phyloP scores from a whole-genome alignment of 2,329 filamentous ascomycete species.

The Talaromyces sp. region DNA sequence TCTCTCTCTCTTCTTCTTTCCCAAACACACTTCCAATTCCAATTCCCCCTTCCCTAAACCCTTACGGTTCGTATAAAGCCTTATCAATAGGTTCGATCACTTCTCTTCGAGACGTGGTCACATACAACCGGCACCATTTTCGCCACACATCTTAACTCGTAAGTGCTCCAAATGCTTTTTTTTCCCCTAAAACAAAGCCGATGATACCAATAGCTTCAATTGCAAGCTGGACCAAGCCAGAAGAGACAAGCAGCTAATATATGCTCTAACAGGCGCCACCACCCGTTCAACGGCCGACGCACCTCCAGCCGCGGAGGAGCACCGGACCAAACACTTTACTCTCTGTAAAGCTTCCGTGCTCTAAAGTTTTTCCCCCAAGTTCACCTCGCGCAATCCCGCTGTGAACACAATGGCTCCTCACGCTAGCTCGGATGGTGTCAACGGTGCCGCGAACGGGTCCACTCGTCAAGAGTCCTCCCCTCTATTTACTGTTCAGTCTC shows the following conservation, averaged over 20 bases:
- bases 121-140: slow-evolving; percentile 83
- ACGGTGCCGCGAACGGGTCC: slow-evolving; percentile 59
- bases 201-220: neutral
- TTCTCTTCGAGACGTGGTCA: slow-evolving; percentile 62
- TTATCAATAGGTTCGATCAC: slow-evolving; percentile 53
- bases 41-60: slow-evolving; percentile 15
- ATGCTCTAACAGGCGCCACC: slow-evolving; percentile 68
- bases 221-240: neutral
- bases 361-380: slow-evolving; percentile 49
- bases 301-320: slow-evolving; percentile 83
- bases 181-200: neutral
- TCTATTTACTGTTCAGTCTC: slow-evolving; percentile 85
- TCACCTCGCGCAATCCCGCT: slow-evolving; percentile 20
- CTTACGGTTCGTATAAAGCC: slow-evolving; percentile 29
- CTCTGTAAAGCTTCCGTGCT: slow-evolving; percentile 44
- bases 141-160: slow-evolving; percentile 98
- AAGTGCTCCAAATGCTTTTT: slow-evolving; percentile 49
- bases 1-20: slow-evolving; percentile 2
- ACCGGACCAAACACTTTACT: slow-evolving; percentile 59
- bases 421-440: slow-evolving; percentile 65
- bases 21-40: slow-evolving; percentile 14
- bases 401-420: slow-evolving; percentile 83
- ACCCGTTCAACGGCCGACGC: slow-evolving; percentile 97
- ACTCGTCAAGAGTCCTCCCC: slow-evolving; percentile 47
- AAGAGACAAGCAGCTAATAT: slow-evolving; percentile 7